A percentile compares a stretch with the other conserved stretches of the same genome.
These are phyloP conservation scores for Tetrapisispora namnaoensis DNA, from an alignment of 805 yeast species.

Conservation along the genomic window DNA sequence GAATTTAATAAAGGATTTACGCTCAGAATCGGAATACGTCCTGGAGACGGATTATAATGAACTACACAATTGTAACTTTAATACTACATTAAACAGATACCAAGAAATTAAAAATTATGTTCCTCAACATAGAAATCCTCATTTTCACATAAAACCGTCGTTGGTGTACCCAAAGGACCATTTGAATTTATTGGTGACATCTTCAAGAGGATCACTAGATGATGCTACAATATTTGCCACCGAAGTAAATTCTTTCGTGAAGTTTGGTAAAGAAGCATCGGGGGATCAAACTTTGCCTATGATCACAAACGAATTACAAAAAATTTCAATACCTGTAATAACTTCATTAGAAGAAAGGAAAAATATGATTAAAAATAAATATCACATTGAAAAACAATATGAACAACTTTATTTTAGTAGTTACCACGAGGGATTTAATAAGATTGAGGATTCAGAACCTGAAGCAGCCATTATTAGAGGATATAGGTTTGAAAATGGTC, in stretches of 20 bases:
- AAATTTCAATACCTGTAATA: slow-evolving; percentile 26
- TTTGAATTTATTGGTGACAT: slow-evolving; percentile 22
- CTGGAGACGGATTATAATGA: not conserved
- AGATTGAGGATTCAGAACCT: not conserved
- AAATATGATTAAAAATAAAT: slow-evolving; percentile 9
- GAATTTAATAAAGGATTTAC: not conserved
- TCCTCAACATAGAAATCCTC: not conserved
- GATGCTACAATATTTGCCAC: slow-evolving; percentile 30
- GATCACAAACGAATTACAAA: slow-evolving; percentile 19
- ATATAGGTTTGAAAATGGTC: slow-evolving; percentile 11
- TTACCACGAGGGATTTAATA: not conserved
- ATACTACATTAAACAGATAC: not conserved
- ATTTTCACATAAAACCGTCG: slow-evolving; percentile 13
- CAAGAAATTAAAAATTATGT: not conserved
- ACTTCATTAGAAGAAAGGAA: slow-evolving; percentile 17
- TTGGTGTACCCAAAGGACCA: slow-evolving; percentile 8
- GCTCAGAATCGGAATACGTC: slow-evolving; percentile 1
- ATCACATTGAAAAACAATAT: not conserved
- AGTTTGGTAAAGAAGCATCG: slow-evolving; percentile 4
- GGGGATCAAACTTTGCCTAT: slow-evolving; percentile 9
- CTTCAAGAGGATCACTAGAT: slow-evolving; percentile 22
- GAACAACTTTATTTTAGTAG: not conserved
- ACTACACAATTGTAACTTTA: not conserved
- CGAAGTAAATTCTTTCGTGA: slow-evolving; percentile 17
- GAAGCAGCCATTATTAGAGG: slow-evolving; percentile 25